These are phyloP conservation scores for Fusarium secorum DNA, from an alignment of 2,329 filamentous ascomycete genomes.

Conservation along the genomic window DNA sequence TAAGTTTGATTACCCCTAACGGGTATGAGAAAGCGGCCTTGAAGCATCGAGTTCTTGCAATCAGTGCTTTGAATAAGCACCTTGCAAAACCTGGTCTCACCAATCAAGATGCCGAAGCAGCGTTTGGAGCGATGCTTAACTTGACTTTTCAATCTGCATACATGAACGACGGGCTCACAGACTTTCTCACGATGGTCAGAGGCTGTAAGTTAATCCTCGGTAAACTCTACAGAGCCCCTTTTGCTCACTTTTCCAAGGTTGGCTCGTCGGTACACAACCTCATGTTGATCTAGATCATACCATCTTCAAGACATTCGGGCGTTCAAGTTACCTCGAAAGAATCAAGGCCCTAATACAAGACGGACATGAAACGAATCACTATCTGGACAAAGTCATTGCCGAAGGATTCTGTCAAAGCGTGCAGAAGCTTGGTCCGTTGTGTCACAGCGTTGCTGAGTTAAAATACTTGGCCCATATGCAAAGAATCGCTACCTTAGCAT, in stretches of 20 bases:
- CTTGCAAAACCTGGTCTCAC: slow-evolving; percentile 43
- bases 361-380: slow-evolving; percentile 1
- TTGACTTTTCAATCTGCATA: slow-evolving; percentile 51
- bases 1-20: slow-evolving; percentile 40
- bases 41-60: slow-evolving; percentile 49
- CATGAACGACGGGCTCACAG: slow-evolving; percentile 51
- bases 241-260: slow-evolving; percentile 26
- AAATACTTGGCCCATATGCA: slow-evolving; percentile 45
- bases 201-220: slow-evolving; percentile 45
- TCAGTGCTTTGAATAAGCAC: slow-evolving; percentile 47
- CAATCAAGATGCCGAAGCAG: slow-evolving; percentile 47
- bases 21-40: slow-evolving; percentile 43
- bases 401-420: slow-evolving; percentile 44
- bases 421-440: slow-evolving; percentile 42
- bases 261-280: slow-evolving; percentile 38
- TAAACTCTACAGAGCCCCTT: background rate
- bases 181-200: slow-evolving; percentile 51
- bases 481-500: slow-evolving; percentile 39
- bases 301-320: slow-evolving; percentile 39
- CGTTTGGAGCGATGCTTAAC: slow-evolving; percentile 48
- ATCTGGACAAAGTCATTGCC: slow-evolving; percentile 31
- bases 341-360: slow-evolving; percentile 35
- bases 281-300: slow-evolving; percentile 31
- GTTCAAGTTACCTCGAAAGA: slow-evolving; percentile 42
- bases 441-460: slow-evolving; percentile 44